These are phyloP conservation scores for Fusarium kyushuense DNA, from an alignment of 2,329 filamentous ascomycete genomes.

Conservation along the genomic window DNA sequence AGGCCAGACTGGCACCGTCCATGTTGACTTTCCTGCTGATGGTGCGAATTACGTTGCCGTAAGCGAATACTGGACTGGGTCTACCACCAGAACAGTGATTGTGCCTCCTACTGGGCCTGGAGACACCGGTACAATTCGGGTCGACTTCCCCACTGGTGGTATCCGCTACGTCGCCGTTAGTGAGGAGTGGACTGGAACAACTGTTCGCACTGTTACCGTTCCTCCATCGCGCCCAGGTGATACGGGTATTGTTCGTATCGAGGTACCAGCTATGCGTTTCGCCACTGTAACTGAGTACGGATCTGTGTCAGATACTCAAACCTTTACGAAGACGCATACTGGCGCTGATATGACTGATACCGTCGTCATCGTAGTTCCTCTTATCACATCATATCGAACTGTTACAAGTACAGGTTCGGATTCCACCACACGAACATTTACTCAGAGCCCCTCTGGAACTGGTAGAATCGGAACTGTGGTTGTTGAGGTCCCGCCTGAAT, in stretches of 20 bases:
- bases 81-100: background rate
- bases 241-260: background rate
- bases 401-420: background rate
- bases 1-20: background rate
- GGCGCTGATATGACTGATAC: slow-evolving; percentile 1
- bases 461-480: background rate
- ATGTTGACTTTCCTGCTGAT: background rate
- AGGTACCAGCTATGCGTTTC: background rate
- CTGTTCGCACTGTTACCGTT: fast-evolving
- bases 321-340: background rate
- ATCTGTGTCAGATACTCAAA: fast-evolving
- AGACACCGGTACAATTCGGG: background rate
- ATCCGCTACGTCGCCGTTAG: slow-evolving; percentile 5
- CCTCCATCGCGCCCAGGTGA: background rate
- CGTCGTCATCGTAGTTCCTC: background rate
- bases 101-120: background rate
- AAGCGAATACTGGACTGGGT: slow-evolving; percentile 4
- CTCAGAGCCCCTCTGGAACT: background rate
- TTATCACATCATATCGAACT: background rate
- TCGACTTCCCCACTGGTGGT: background rate
- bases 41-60: background rate
- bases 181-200: slow-evolving; percentile 3
- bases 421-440: background rate
- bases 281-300: slow-evolving; percentile 4
- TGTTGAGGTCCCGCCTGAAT: background rate